Conservation (phyloP, 257 asterid genomes). For the Scutellaria barbata region DNA sequence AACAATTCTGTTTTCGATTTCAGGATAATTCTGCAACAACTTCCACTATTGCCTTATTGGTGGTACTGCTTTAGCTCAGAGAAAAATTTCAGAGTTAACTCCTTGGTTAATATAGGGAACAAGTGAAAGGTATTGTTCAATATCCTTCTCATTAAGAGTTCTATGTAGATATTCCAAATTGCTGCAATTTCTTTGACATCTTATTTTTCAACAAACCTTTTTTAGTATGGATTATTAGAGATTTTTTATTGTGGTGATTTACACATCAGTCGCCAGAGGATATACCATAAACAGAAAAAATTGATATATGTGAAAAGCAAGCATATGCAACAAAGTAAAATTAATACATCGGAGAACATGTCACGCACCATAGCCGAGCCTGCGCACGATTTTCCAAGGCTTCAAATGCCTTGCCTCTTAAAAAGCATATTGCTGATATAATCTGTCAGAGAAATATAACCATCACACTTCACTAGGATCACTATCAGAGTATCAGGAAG, state of each 20-base stretch:
- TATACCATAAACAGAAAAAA: conserved; percentile 14
- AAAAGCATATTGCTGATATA: conserved; percentile 88
- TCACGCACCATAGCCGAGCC: conserved; percentile 89
- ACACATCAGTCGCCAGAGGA: conserved; percentile 18
- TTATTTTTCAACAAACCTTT: neutral
- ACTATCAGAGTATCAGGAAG: conserved; percentile 22
- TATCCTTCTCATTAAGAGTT: conserved; percentile 1
- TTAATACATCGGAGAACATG: conserved; percentile 5
- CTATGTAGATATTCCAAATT: conserved; percentile 6
- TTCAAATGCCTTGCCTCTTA: conserved; percentile 96
- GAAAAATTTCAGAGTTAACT: neutral
- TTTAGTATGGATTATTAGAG: neutral
- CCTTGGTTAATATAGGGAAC: conserved; percentile 4
- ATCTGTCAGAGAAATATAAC: conserved; percentile 60
- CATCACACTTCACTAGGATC: conserved; percentile 34
- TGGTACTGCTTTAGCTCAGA: neutral
- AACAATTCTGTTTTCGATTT: conserved; percentile 1
- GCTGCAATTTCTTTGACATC: neutral
- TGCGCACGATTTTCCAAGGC: conserved; percentile 92
- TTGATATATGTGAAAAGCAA: conserved; percentile 21
- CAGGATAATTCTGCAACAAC: conserved; percentile 19
- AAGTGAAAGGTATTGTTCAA: conserved; percentile 1
- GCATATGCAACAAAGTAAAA: neutral
- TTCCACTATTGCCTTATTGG: neutral
- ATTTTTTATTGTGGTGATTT: neutral